Evolutionary conservation across 1,284 basidiomycete genomes (phyloP).

Genomic region (Flammula alnicola): DNA sequence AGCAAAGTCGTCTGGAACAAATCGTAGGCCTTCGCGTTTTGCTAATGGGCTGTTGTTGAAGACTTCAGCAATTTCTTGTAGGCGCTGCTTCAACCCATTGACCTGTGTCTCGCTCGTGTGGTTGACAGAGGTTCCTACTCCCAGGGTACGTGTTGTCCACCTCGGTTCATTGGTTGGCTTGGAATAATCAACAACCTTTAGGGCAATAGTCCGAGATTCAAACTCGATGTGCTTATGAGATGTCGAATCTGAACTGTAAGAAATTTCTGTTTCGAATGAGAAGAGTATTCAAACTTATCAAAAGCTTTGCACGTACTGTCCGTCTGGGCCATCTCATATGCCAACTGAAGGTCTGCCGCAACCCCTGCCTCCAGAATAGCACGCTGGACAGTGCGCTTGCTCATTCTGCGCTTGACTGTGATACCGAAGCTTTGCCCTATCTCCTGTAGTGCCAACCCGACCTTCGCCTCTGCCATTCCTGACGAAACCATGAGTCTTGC

Average conservation of each 20-base stretch:
- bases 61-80: conserved; percentile 6
- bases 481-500: background rate
- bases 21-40: conserved; percentile 5
- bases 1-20: no score
- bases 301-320: conserved; percentile 12
- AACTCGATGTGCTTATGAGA: conserved; percentile 24
- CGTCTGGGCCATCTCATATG: conserved; percentile 8
- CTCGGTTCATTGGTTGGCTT: background rate
- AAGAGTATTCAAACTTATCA: background rate
- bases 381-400: background rate
- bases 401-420: conserved; percentile 1
- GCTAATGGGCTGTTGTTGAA: conserved; percentile 23
- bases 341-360: conserved; percentile 8
- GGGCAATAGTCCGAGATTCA: conserved; percentile 14
- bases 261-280: conserved; percentile 12
- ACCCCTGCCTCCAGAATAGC: conserved; percentile 5
- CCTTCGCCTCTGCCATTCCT: conserved; percentile 1
- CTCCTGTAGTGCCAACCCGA: conserved; percentile 3
- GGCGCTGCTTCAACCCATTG: background rate
- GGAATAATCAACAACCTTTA: conserved; percentile 15
- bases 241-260: conserved; percentile 22
- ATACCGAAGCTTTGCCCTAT: conserved; percentile 5
- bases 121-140: conserved; percentile 11
- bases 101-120: conserved; percentile 14
- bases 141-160: conserved; percentile 13